These are phyloP conservation scores for Ceratocystiopsis brevicomis DNA, from an alignment of 2,329 filamentous ascomycete species.

Conservation along the genomic window DNA sequence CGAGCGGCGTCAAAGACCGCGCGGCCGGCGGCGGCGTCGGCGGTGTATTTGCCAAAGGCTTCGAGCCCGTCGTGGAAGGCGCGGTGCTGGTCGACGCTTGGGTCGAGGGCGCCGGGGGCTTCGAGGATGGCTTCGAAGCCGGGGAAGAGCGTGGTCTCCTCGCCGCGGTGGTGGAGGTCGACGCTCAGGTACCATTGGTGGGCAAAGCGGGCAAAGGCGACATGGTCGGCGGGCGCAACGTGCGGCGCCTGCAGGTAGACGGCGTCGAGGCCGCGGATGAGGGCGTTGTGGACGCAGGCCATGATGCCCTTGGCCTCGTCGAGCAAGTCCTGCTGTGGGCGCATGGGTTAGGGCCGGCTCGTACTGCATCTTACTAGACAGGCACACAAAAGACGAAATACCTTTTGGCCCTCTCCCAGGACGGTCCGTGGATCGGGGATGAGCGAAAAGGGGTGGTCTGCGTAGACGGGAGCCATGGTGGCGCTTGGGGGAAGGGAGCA, in stretches of 20 bases:
- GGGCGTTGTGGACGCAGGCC: constrained; percentile 16
- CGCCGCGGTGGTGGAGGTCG: constrained; percentile 16
- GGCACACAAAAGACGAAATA: not conserved
- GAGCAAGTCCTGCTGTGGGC: constrained; percentile 13
- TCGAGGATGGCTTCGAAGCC: constrained; percentile 14
- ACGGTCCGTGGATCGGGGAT: constrained; percentile 5
- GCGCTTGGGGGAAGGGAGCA: no score
- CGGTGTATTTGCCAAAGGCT: constrained; percentile 16
- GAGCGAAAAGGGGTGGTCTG: constrained; percentile 13
- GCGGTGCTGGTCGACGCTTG: constrained; percentile 18
- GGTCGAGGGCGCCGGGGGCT: constrained; percentile 13
- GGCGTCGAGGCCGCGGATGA: constrained; percentile 14
- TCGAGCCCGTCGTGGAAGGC: constrained; percentile 17
- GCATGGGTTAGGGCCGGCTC: not conserved
- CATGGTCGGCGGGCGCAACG: constrained; percentile 17
- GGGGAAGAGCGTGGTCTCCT: constrained; percentile 18
- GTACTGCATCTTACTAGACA: not conserved
- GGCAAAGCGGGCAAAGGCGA: constrained; percentile 15
- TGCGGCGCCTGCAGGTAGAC: constrained; percentile 17
- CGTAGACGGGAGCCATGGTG: constrained; percentile 12
- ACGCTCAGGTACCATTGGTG: constrained; percentile 11
- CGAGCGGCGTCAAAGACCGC: constrained; percentile 16
- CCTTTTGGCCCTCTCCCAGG: not conserved
- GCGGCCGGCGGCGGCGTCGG: constrained; percentile 12
- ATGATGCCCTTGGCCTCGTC: constrained; percentile 14